Conservation (phyloP, 2,329 filamentous ascomycete genomes). For the Colletotrichum filicis region DNA sequence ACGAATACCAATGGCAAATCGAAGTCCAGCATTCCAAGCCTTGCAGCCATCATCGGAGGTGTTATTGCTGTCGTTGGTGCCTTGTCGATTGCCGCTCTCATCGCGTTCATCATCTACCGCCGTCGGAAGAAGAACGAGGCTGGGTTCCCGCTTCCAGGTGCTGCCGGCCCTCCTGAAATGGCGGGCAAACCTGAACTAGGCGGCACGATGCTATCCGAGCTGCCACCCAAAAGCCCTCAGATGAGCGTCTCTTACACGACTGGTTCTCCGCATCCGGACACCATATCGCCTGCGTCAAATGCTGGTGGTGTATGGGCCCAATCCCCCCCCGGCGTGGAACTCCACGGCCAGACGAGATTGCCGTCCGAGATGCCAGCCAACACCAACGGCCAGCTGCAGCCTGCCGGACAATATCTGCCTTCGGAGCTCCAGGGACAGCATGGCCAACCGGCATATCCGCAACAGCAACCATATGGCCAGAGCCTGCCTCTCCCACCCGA, state of each 20-base stretch:
- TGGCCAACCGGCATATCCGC: slow-evolving; percentile 25
- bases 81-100: slow-evolving; percentile 41
- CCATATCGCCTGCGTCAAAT: slow-evolving; percentile 41
- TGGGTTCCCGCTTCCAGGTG: slow-evolving; percentile 33
- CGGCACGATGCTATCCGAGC: slow-evolving; percentile 34
- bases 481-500: slow-evolving; percentile 30
- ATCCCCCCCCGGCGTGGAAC: slow-evolving; percentile 40
- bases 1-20: slow-evolving; percentile 9
- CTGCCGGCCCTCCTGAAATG: slow-evolving; percentile 19
- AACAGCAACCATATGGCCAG: slow-evolving; percentile 32
- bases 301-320: slow-evolving; percentile 36
- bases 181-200: slow-evolving; percentile 48
- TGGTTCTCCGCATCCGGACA: slow-evolving; percentile 36
- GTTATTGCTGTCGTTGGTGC: slow-evolving; percentile 33
- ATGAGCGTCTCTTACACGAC: slow-evolving; percentile 40
- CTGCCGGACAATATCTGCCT: slow-evolving; percentile 33
- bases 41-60: slow-evolving; percentile 47
- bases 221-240: slow-evolving; percentile 43
- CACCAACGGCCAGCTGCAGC: slow-evolving; percentile 37
- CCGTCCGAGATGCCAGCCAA: slow-evolving; percentile 37
- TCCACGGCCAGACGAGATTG: slow-evolving; percentile 38
- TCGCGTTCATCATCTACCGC: slow-evolving; percentile 50
- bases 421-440: slow-evolving; percentile 39
- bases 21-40: slow-evolving; percentile 38
- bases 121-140: slow-evolving; percentile 41